Evolutionary conservation across 495 filamentous ascomycete species (phyloP), one percentile per base, ranked within the genome.

Genomic region (Venustampulla echinocandica): DNA sequence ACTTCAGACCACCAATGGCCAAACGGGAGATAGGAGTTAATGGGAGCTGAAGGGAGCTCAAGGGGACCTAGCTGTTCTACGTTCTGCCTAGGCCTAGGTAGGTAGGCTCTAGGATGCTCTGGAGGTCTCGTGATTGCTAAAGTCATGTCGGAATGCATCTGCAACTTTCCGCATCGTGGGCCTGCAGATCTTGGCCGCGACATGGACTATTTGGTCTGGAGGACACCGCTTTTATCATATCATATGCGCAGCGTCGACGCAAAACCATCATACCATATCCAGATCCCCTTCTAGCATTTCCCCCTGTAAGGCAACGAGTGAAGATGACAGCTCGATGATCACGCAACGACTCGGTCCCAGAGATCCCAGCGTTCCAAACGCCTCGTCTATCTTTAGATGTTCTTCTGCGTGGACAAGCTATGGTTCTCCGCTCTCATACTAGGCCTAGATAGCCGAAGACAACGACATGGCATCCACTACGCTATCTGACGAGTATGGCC

Each of bases 251-350:
- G 4, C 18, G 10, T 10, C 37, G 20, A 40, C n/a, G 20, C 37
- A 22, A 15, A 5, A 20, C 5, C 17, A 22, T 5, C 20, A 19
- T 22, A 40, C 4, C 20, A 20, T 10, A 21, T 21, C 37, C 18
- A 40, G 34, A 37, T 22, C 37, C 17, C n/a, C n/a, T n/a, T n/a
- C n/a, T n/a, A n/a, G n/a, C n/a, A n/a, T n/a, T n/a, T n/a, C n/a
- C n/a, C n/a, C n/a, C n/a, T n/a, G 20, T 15, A 35, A 35, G 11
- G 18, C 18, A 10, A n/a, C 5, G 34, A 37, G 37, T 40, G 22
- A 40, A 19, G 17, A 40, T 40, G 37, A 40, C 37, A 40, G 20
- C 17, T 10, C 37, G 20, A 9, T 40, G 37, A 23, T 40, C 37
- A 40, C 37, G 37, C 37, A n/a, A 21, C 37, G 22, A 40, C 37